These are phyloP conservation scores for Exobasidium cylindrosporum DNA, from an alignment of 1,284 basidiomycete genomes.

Conservation along the genomic window DNA sequence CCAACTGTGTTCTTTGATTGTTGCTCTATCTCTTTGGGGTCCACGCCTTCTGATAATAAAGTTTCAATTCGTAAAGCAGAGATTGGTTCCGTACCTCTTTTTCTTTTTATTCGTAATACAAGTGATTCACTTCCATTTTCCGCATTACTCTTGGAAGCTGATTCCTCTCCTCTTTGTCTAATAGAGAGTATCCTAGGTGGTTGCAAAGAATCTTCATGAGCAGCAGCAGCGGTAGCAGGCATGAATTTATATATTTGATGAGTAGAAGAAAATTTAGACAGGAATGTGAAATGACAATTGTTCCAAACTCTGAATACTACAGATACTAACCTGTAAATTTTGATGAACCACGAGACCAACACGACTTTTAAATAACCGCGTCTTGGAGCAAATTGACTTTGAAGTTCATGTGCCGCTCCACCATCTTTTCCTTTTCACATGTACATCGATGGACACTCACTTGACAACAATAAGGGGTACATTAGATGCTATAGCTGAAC, in stretches of 20 bases:
- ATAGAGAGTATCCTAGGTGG: not conserved
- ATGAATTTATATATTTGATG: too few relatives aligned
- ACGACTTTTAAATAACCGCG: too few relatives aligned
- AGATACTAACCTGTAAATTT: too few relatives aligned
- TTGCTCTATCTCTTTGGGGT: conserved; percentile 21
- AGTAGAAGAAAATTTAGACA: too few relatives aligned
- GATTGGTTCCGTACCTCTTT: conserved; percentile 42
- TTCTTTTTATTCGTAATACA: conserved; percentile 49
- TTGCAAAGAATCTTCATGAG: not conserved
- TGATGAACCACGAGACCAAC: too few relatives aligned
- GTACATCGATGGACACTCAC: conserved; percentile 44
- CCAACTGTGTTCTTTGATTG: not conserved
- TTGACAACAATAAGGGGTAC: conserved; percentile 39
- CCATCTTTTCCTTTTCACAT: too few relatives aligned
- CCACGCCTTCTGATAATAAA: conserved; percentile 7
- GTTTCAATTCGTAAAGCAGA: conserved; percentile 42
- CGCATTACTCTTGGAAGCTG: not conserved
- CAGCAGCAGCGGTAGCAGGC: not conserved
- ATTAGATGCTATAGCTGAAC: conserved; percentile 29
- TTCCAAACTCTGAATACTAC: too few relatives aligned
- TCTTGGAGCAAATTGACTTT: too few relatives aligned
- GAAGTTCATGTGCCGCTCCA: too few relatives aligned
- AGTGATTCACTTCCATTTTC: conserved; percentile 11
- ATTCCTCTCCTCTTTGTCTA: not conserved
- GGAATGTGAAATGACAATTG: too few relatives aligned